These are phyloP conservation scores for Populus hybrid DNA, from an alignment of 441 rosid species.

Conservation along the genomic window DNA sequence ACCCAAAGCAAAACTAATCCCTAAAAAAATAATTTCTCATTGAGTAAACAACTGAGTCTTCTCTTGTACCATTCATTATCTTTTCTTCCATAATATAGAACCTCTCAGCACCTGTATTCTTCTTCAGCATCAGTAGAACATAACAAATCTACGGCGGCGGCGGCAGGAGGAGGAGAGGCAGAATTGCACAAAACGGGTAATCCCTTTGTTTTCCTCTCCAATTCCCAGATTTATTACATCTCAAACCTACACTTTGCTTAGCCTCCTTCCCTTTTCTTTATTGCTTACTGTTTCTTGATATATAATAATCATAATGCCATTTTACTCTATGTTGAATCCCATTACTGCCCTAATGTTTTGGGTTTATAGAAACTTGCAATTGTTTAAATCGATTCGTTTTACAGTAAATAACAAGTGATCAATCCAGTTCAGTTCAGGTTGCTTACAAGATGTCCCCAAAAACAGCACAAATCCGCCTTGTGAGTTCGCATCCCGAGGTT, in stretches of 20 bases:
- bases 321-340: background rate
- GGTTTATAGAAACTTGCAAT: background rate
- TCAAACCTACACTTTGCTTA: background rate
- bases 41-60: background rate
- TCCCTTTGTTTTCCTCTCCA: background rate
- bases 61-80: no score
- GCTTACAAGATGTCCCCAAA: constrained; percentile 36
- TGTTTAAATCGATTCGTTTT: background rate
- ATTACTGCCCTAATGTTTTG: background rate
- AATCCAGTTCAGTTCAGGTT: background rate
- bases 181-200: background rate
- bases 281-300: background rate
- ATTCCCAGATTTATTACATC: background rate
- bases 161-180: background rate
- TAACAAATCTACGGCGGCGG: background rate
- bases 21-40: background rate
- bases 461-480: constrained; percentile 71
- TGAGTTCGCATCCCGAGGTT: constrained; percentile 83
- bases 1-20: background rate
- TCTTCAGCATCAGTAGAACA: background rate
- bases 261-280: background rate
- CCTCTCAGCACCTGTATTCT: background rate
- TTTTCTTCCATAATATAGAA: background rate
- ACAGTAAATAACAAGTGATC: background rate
- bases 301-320: background rate